Conservation (phyloP, 2,329 filamentous ascomycete genomes). For the Decorospora gaudefroyi region DNA sequence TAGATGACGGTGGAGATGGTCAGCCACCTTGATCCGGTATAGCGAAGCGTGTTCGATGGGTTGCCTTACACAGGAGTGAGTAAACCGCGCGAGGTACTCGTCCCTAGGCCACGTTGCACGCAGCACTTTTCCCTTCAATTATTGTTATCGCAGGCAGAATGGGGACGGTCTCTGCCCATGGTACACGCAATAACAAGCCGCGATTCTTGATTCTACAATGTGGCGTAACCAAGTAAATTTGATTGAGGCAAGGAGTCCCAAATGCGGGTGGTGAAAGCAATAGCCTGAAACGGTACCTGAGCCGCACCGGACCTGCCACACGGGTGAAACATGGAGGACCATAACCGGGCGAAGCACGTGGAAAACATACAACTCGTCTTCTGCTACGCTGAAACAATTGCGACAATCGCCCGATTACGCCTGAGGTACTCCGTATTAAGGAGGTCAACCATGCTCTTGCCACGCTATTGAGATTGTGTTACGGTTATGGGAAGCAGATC, state of each 20-base stretch:
- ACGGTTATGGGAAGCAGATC: no score
- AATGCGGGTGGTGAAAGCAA: constrained; percentile 8
- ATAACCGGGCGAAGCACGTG: constrained; percentile 8
- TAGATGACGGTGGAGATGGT: no score
- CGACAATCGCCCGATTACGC: constrained; percentile 14
- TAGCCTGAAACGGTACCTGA: constrained; percentile 32
- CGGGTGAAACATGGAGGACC: constrained; percentile 33
- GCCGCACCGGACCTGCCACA: constrained; percentile 39
- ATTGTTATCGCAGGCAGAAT: no score
- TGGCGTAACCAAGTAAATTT: not conserved
- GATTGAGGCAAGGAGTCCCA: constrained; percentile 2
- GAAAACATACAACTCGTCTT: constrained; percentile 12
- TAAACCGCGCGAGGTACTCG: no score
- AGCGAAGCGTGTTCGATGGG: no score
- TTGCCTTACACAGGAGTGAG: no score
- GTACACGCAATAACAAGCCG: constrained; percentile 2
- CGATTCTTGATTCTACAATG: not conserved
- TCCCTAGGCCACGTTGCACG: no score
- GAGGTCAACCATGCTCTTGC: constrained; percentile 3
- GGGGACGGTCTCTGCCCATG: no score
- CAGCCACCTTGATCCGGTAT: no score
- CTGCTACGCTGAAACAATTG: constrained; percentile 27
- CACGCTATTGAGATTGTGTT: no score
- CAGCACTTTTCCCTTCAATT: no score
- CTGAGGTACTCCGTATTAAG: constrained; percentile 9